These are phyloP conservation scores for Eucalyptus globulus DNA, from an alignment of 345 rosid species.

Conservation along the genomic window DNA sequence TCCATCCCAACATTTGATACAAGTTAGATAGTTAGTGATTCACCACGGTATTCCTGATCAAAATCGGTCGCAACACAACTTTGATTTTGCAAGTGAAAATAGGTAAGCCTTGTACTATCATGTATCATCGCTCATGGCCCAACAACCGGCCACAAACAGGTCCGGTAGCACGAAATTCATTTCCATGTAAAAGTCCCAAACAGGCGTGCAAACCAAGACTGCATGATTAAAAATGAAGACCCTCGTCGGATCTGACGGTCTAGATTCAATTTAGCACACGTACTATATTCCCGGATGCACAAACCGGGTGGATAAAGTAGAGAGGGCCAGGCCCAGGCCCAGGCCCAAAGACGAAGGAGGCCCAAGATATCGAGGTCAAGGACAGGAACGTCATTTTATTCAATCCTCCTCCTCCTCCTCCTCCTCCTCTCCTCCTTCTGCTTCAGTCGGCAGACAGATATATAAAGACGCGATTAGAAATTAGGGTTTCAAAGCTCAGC, in stretches of 20 bases:
- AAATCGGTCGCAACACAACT: not conserved
- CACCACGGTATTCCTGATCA: not conserved
- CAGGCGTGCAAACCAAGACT: not conserved
- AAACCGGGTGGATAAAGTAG: not conserved
- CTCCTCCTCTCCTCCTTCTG: not conserved
- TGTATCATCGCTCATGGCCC: not conserved
- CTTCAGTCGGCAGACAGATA: not conserved
- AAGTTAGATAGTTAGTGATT: not conserved
- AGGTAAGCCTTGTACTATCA: not conserved
- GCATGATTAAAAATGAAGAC: not conserved
- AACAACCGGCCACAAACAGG: not conserved
- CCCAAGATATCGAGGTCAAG: not conserved
- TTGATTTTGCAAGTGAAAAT: not conserved
- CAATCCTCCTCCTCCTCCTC: not conserved
- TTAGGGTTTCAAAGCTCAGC: not conserved
- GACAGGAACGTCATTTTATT: not conserved
- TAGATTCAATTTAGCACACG: not conserved
- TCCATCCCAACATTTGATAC: not conserved
- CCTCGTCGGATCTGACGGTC: not conserved
- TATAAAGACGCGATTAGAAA: not conserved
- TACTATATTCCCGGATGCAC: not conserved
- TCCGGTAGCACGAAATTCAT: not conserved
- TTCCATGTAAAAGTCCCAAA: fast-evolving
- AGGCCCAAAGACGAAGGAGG: not conserved
- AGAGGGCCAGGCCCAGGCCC: not conserved